phyloP scores from a whole-genome alignment of 73 alveolate species.

The Symbiodinium pilosum region DNA sequence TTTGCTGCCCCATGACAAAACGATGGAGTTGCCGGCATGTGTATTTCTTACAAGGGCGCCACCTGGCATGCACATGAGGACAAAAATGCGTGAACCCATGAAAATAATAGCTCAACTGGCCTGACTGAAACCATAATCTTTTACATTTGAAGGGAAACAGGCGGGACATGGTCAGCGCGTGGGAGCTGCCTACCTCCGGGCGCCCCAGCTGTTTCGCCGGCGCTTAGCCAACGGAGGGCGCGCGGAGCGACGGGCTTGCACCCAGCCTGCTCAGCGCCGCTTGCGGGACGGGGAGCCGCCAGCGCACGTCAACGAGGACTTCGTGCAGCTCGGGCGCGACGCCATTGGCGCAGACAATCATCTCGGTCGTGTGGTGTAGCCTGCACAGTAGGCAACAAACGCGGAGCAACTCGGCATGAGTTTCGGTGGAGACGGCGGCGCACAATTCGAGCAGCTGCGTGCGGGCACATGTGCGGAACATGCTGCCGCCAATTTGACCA shows the following conservation, averaged over 20 bases:
- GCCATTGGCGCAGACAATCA: neutral
- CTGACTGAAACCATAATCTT: neutral
- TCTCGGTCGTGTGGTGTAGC: neutral
- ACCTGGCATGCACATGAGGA: neutral
- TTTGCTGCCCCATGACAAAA: neutral
- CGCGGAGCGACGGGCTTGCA: no score
- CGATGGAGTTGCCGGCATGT: neutral
- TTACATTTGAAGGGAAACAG: neutral
- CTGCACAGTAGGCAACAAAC: neutral
- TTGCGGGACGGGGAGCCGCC: no score
- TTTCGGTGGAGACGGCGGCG: neutral
- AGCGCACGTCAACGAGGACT: no score
- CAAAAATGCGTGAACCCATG: neutral
- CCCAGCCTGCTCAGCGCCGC: no score
- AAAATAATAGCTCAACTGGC: neutral
- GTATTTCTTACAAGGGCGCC: neutral
- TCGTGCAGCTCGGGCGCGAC: no score
- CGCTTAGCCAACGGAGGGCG: no score
- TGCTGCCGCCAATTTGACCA: neutral
- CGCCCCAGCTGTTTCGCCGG: neutral
- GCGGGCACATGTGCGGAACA: neutral
- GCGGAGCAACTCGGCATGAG: neutral
- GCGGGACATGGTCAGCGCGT: neutral
- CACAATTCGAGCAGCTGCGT: neutral
- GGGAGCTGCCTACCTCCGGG: neutral